Percentiles rank a stretch among this genome's conserved stretches.
Conservation (phyloP, 2,329 filamentous ascomycete genomes). For the Rachicladosporium sp. region DNA sequence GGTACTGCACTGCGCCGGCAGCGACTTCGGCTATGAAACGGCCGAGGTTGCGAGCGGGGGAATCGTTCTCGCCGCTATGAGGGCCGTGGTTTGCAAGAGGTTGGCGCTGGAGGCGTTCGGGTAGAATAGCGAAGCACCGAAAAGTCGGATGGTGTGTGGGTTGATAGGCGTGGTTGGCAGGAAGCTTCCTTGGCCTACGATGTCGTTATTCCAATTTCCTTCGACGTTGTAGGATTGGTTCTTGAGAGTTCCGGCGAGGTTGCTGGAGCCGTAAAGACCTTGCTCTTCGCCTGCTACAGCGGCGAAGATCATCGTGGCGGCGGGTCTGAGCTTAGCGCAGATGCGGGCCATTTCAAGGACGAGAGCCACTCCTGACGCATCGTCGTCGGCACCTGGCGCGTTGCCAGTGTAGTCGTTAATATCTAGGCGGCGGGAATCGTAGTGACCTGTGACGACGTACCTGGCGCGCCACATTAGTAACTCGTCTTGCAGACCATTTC, state of each 20-base stretch:
- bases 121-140: slow-evolving; percentile 35
- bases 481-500: too few species aligned
- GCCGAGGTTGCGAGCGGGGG: slow-evolving; percentile 42
- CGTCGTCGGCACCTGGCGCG: slow-evolving; percentile 46
- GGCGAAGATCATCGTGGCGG: slow-evolving; percentile 43
- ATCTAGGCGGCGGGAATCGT: slow-evolving; percentile 42
- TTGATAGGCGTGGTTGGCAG: slow-evolving; percentile 28
- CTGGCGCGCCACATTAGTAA: too few species aligned
- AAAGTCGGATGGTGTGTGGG: slow-evolving; percentile 40
- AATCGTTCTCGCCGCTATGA: slow-evolving; percentile 42
- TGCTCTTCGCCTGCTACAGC: slow-evolving; percentile 49
- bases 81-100: slow-evolving; percentile 26
- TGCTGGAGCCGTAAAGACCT: slow-evolving; percentile 39
- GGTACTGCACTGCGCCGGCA: slow-evolving; percentile 37
- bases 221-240: slow-evolving; percentile 43
- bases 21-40: slow-evolving; percentile 44
- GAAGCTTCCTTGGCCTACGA: slow-evolving; percentile 36
- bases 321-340: slow-evolving; percentile 35
- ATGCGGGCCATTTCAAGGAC: slow-evolving; percentile 45
- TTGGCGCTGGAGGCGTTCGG: slow-evolving; percentile 31
- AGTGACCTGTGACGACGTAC: slow-evolving; percentile 45
- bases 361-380: slow-evolving; percentile 44
- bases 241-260: slow-evolving; percentile 41
- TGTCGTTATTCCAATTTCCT: slow-evolving; percentile 47
- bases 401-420: slow-evolving; percentile 40